Conservation (phyloP, 2,329 filamentous ascomycete genomes). For the Fusarium pseudograminearum region DNA sequence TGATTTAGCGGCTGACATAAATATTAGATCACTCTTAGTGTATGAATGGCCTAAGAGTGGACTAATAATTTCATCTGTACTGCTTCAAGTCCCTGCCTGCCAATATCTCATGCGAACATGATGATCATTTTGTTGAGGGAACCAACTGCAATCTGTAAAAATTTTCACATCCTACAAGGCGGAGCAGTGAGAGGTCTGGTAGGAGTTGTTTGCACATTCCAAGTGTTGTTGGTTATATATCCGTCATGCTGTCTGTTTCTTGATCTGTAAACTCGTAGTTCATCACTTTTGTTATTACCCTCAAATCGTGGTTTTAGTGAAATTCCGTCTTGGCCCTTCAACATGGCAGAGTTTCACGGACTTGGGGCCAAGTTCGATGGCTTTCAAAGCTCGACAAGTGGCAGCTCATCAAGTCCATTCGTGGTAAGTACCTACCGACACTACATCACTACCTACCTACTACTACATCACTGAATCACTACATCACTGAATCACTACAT, state of each 20-base stretch:
- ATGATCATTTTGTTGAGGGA: slow-evolving; percentile 27
- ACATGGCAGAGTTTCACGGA: slow-evolving; percentile 42
- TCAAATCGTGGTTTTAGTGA: background rate
- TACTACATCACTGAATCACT: too few species aligned
- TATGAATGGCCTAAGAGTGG: too few species aligned
- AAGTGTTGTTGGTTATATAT: slow-evolving; percentile 24
- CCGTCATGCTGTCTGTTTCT: background rate
- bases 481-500: background rate
- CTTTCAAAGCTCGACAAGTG: slow-evolving; percentile 44
- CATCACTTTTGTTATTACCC: background rate
- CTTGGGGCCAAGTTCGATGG: slow-evolving; percentile 44
- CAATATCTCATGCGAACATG: slow-evolving; percentile 10
- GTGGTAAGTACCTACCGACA: slow-evolving; percentile 42
- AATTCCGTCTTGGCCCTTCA: background rate
- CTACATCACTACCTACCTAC: too few species aligned
- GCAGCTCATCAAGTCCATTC: slow-evolving; percentile 43
- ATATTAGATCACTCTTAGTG: too few species aligned
- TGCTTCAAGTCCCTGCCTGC: background rate
- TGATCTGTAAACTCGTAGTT: background rate
- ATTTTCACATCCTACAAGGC: slow-evolving; percentile 16
- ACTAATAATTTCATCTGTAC: too few species aligned
- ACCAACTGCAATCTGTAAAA: slow-evolving; percentile 40
- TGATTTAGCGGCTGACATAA: too few species aligned
- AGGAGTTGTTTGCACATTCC: slow-evolving; percentile 1
- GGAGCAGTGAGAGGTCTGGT: slow-evolving; percentile 1